Evolutionary conservation across 352 stramenopile species (phyloP), one percentile per base, ranked within the genome.

Genomic region (Aphanomyces stellatus): DNA sequence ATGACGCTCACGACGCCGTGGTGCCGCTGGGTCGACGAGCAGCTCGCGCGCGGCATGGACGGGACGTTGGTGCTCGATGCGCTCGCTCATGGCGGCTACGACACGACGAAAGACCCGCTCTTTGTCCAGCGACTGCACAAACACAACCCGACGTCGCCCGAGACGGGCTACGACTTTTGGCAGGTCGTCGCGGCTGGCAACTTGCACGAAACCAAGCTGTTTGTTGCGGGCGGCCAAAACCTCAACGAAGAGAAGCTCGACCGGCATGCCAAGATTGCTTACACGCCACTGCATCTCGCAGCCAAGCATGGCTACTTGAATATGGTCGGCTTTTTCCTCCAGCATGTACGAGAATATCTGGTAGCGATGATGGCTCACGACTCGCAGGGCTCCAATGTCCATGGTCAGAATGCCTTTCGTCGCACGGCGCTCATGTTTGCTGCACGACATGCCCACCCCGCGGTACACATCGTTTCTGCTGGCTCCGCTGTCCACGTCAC

Each of bases 11-110:
- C 88, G 22, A 79, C 82, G 0, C 70, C 79, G 62, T 91, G 82
- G 82, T 76, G 75, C 48, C 77, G 83, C 61, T 91, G 80, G 82
- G 77, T 76, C 11, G 79, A 88, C 24, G 75, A 85, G 46, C 79
- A 89, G 56, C 60, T 88, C 28, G 57, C 71, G 33, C 72, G 81
- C 31, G 82, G 80, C 10, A 91, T 91, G 43, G 70, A 82, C 41
- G 80, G 82, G 2, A 72, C 69, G 33, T 53, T 85, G n/a, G 76
- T 89, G 2, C 69, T 91, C 27, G 70, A 74, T 0, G 80, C 87
- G 51, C 75, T 91, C 27, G 56, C 81, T 0, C 55, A 62, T 4
- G 72, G 78, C 30, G 82, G 82, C 1, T 91, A 80, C 40, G 70
- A 81, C 17, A 71, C 79, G 0, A 68, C 79, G 5, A 82, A 77